Evolutionary conservation across 192 early-diverging fungal species (phyloP), one percentile per base, ranked within the genome.

Genomic region (Coemansia erecta): DNA sequence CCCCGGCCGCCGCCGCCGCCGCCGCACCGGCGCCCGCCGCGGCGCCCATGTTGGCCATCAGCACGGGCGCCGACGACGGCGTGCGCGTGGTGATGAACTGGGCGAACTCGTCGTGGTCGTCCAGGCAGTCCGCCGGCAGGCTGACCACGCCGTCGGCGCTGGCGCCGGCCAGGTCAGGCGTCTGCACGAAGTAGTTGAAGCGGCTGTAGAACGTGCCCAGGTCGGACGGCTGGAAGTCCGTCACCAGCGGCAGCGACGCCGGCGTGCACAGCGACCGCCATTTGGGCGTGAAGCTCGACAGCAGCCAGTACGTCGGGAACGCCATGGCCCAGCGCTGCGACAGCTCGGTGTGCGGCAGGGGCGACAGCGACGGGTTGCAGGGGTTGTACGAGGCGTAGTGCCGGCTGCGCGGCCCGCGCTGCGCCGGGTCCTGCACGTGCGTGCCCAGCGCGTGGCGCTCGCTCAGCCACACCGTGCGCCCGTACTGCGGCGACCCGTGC

Each of bases 221-320:
- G 53, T 94, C 88, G 7, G 56, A 60, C 3, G 90, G 79, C 12
- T 87, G 89, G 53, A 84, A 94, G 60, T 96, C 91, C 0, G 91
- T 95, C 1, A 93, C 95, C 42, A 99, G 68, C 9, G 97, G 97
- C 39, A 99, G 71, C 64, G 90, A 94, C 12, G 95, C 97, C 0
- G 97, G 97, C 11, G 92, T 94, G 56, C 85, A 90, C 18, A 98
- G 60, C 4, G 94, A 94, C 49, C 85, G 86, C 97, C 97, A 98
- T 44, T 94, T 78, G 78, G 17, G 86, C 81, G 58, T 85, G 72
- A 40, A 86, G 82, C 52, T 85, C 79, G 53, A 84, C 68, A 48
- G 80, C 67, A 57, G 72, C 69, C 24, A 64, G 74, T 44, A 75
- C 47, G 83, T 85, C 8, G 91, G 90, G 58, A 93, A 90, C 1